Base-by-base conservation (phyloP, 2,329 filamentous ascomycete genomes). In the Verticillium zaregamsianum region DNA sequence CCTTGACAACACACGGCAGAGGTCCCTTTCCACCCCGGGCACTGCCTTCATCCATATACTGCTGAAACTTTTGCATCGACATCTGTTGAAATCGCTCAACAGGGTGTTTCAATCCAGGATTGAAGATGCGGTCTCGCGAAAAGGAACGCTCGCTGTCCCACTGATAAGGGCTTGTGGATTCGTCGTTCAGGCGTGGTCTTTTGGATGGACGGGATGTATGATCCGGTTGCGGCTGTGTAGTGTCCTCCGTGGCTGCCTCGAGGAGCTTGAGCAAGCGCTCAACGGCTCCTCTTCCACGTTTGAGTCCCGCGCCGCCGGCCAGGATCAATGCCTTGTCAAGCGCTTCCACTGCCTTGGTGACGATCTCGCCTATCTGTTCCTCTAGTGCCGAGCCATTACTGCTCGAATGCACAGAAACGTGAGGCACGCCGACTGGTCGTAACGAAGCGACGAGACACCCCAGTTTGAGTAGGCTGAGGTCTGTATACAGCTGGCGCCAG, bases 281-380 rank as follows among this genome's bases (percentile, higher is more conserved):
- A 55, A 88, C 79, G 73, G 82, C 85, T 3, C 14, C 57, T 23
- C 74, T 70, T 8, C 84, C 82, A 61, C 90, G 79, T 1, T 71
- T 62, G 33, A 72, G 65, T 0, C 82, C 79, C 1, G 85, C 85
- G 0, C 84, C 89, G 1, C 90, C 91, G 0, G 91, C 86, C 60
- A 93, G 83, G 55, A 96, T 91, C 55, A 96, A 75, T 0, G 90
- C 88, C 72, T 88, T 86, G 68, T 97, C 93, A 2, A 98, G 80
- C 1, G 82, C 76, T 59, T 82, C 81, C 37, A 96, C 83, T 31
- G 32, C 35, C 14, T 62, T 40, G 23, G 63, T 25, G 54, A 60
- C 54, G 55, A 20, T 52, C 23, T 61, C 8, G n/a, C 28, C 49
- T 5, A 6, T 40, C 37, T 40, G 37, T 17, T 12, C 37, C 14